A percentile compares a stretch with the other conserved stretches of the same genome.
Conservation (phyloP, 805 yeast genomes). For the Kluyveromyces starmeri region DNA sequence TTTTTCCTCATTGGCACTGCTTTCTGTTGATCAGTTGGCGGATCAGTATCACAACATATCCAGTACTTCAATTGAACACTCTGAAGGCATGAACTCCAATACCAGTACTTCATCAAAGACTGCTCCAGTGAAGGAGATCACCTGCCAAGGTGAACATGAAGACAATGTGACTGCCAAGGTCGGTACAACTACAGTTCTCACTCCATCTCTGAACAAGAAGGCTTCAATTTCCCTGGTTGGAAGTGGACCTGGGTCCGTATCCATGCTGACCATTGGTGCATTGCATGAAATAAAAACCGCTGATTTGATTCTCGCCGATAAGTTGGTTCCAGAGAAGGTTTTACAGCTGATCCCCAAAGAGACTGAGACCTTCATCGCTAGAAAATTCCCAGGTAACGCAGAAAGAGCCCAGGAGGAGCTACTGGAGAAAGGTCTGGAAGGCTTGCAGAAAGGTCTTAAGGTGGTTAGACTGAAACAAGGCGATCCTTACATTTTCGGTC, state of each 20-base stretch:
- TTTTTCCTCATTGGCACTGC: conserved; percentile 46
- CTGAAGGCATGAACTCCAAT: not conserved
- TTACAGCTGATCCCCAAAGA: conserved; percentile 69
- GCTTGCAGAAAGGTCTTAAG: conserved; percentile 53
- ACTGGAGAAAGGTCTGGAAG: conserved; percentile 59
- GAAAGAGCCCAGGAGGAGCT: conserved; percentile 87
- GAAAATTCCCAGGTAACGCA: conserved; percentile 95
- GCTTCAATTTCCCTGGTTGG: conserved; percentile 82
- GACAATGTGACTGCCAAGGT: not conserved
- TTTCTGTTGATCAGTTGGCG: conserved; percentile 39
- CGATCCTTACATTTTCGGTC: conserved; percentile 91
- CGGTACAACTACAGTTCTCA: not conserved
- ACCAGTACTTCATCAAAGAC: not conserved
- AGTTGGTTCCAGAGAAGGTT: conserved; percentile 83
- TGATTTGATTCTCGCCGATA: conserved; percentile 81
- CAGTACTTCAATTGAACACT: too few relatives aligned
- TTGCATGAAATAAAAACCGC: conserved; percentile 71
- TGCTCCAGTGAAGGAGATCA: not conserved
- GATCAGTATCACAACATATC: conserved; percentile 5
- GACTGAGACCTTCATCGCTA: conserved; percentile 75
- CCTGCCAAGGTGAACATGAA: not conserved
- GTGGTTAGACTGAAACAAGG: conserved; percentile 93
- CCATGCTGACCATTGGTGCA: conserved; percentile 79
- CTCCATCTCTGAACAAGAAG: conserved; percentile 5
- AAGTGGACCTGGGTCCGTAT: conserved; percentile 86